Evolutionary conservation across 208 protist genomes (phyloP), one percentile per base, ranked within the genome.

Genomic region (Leishmania tropica): DNA sequence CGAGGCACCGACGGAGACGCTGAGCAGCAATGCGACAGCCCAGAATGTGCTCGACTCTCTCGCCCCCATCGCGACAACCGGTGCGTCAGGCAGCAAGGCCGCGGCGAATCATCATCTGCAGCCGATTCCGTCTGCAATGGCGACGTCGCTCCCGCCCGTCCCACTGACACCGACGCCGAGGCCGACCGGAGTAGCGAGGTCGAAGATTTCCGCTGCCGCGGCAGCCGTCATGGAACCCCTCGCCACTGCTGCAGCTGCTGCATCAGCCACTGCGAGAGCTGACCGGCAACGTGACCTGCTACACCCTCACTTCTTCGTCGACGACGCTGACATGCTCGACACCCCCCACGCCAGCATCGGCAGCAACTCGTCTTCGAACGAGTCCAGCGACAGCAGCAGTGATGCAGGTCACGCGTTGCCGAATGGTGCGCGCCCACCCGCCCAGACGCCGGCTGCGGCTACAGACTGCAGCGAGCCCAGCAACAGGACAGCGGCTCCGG

Each of bases 31-130:
- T 2, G 19, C 37, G 4, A 13, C 8, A 58, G 19, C 51, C 37
- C 72, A 74, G 65, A 19, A 17, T 64, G 54, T 62, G 7, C 35
- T 37, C 24, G 42, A 24, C 24, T 51, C 42, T 47, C 24, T 51
- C 24, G 10, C 56, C 21, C 58, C 65, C 47, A 72, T 40, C 48
- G 35, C 51, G 0, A 19, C 47, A 7, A 11, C 10, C 77, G 54
- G 58, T 3, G 13, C 81, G 19, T 3, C 54, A 37, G 58, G 47
- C 65, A 68, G 47, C 51, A 77, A 60, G 6, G 75, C 76, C 17
- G 88, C 78, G 40, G 82, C 37, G 42, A 65, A 81, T 40, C 82
- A 87, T 58, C 83, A 85, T 45, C 70, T 88, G 37, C 77, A 85
- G 79, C 85, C 85, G 31, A 88, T 88, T 31, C 68, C 71, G 24